A percentile compares a stretch with the other conserved stretches of the same genome.
These are phyloP conservation scores for Ustilago vetiveriae DNA, from an alignment of 1,284 basidiomycete genomes.

Conservation along the genomic window DNA sequence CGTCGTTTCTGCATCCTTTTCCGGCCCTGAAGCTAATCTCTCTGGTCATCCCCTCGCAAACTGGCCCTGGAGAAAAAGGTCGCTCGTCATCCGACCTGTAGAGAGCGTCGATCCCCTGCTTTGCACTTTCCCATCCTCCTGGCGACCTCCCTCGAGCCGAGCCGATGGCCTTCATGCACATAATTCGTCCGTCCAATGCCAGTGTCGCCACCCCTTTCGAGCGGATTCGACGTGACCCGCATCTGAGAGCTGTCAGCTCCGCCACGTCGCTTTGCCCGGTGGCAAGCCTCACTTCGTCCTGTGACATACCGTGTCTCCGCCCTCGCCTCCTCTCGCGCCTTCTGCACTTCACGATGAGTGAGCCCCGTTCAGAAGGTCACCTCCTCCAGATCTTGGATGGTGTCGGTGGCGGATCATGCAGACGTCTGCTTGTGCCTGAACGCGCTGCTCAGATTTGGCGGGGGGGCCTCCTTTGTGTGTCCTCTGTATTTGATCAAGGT, in stretches of 20 bases:
- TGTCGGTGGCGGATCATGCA: constrained; percentile 6
- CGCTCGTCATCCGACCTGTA: too few relatives aligned
- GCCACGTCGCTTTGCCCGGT: too few relatives aligned
- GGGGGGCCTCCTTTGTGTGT: constrained; percentile 3
- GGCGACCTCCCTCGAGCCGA: constrained; percentile 9
- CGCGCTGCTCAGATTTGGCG: background rate
- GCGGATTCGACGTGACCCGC: too few relatives aligned
- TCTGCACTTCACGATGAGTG: constrained; percentile 14
- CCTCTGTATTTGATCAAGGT: too few relatives aligned
- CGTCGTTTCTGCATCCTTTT: background rate
- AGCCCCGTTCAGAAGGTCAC: background rate
- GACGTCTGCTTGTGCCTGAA: constrained; percentile 23
- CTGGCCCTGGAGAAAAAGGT: too few relatives aligned
- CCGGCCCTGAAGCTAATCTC: background rate
- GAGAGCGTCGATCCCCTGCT: constrained; percentile 7
- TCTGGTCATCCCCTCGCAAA: background rate
- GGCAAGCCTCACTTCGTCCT: background rate
- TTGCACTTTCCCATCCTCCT: constrained; percentile 24
- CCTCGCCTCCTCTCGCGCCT: background rate
- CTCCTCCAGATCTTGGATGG: background rate
- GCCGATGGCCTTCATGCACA: constrained; percentile 10
- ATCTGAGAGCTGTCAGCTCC: too few relatives aligned
- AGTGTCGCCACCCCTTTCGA: too few relatives aligned
- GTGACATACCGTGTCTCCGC: background rate
- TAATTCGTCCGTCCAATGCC: too few relatives aligned